These are phyloP conservation scores for Botrytis pseudocinerea DNA, from an alignment of 2,329 filamentous ascomycete species.

Conservation along the genomic window DNA sequence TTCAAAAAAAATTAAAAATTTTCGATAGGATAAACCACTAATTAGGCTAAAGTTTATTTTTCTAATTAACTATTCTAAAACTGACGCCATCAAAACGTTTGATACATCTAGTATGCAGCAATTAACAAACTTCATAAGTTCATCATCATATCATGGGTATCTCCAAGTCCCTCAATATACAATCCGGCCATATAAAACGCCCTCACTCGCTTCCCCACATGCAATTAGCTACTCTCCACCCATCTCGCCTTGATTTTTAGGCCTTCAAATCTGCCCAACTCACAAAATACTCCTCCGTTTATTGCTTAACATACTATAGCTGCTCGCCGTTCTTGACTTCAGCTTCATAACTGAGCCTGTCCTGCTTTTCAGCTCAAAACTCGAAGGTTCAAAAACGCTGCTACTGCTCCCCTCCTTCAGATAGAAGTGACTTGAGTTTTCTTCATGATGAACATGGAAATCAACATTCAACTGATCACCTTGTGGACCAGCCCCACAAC, in stretches of 20 bases:
- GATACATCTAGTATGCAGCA: not conserved
- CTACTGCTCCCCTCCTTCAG: constrained; percentile 45
- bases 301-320: constrained; percentile 33
- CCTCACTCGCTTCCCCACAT: not conserved
- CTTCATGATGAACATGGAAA: constrained; percentile 49
- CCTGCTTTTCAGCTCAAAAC: constrained; percentile 24
- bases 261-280: not conserved
- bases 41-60: not conserved
- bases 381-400: not conserved
- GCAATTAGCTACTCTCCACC: not conserved
- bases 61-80: not conserved
- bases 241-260: too few species aligned
- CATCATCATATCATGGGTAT: constrained; percentile 7
- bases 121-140: not conserved
- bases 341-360: constrained; percentile 21
- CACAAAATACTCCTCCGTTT: constrained; percentile 27
- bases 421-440: constrained; percentile 53
- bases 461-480: constrained; percentile 40
- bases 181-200: not conserved
- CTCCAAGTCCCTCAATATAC: not conserved
- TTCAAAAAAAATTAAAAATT: too few species aligned
- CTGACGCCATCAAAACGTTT: not conserved
- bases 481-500: constrained; percentile 55
- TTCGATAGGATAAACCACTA: not conserved
- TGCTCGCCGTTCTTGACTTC: constrained; percentile 23